Evolutionary conservation across 352 stramenopile species (phyloP), one percentile per base, ranked within the genome.

Genomic region (Phytophthora fragariae): DNA sequence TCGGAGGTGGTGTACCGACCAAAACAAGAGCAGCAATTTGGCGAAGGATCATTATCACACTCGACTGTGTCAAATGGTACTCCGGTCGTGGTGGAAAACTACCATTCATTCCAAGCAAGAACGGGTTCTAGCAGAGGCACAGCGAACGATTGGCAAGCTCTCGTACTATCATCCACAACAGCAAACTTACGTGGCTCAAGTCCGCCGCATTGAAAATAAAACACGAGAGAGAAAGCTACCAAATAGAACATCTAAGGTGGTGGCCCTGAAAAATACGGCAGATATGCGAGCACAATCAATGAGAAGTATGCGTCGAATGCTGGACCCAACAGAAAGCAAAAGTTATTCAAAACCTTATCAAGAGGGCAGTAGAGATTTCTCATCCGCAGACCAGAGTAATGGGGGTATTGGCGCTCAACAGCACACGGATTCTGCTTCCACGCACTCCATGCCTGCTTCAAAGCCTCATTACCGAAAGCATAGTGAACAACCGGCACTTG

Each of bases 71-170:
- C 65, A 57, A 10, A 81, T 70, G n/a, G 19, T 62, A 6, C 15
- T 86, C 0, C 2, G 68, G 3, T 60, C 24, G 19, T 90, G 82
- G 82, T 88, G 84, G 84, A 82, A 76, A 14, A 50, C 73, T 44
- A 78, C 77, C 1, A 72, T 89, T 10, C 76, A 90, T 50, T 47
- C 47, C 1, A 92, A 90, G 59, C 84, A 92, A 67, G 84, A 90
- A 47, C 66, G 71, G 27, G 58, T 92, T 4, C 58, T 90, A n/a
- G 5, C 68, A 8, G 73, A 83, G 17, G 79, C 82, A 12, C 76
- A 84, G 31, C 62, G 79, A 47, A 50, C 68, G 10, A 75, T 84
- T 19, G 63, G 63, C 10, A 79, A 66, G 8, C 68, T 86, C n/a
- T 84, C 79, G 0, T 80, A 76, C 44, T 81, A 90, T 66, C 68